Evolutionary conservation across 768 basidiomycete genomes (phyloP).

Genomic region (Amanita inopinata): DNA sequence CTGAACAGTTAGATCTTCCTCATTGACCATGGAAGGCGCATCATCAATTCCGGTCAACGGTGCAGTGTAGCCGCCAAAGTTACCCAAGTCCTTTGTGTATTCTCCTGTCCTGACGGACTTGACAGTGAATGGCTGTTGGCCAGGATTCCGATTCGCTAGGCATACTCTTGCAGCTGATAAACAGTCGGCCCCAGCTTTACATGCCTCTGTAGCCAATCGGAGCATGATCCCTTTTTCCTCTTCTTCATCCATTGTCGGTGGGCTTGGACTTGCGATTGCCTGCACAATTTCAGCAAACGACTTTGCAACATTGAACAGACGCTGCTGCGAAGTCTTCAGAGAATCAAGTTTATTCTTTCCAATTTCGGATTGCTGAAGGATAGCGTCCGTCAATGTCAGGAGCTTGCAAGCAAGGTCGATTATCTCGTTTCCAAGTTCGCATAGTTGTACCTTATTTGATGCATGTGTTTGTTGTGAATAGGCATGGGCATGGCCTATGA

Average conservation of each 20-base stretch:
- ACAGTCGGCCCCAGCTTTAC: conserved; percentile 85
- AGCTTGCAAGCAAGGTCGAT: conserved; percentile 91
- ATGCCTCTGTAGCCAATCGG: conserved; percentile 77
- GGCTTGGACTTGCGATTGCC: conserved; percentile 47
- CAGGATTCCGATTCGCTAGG: conserved; percentile 45
- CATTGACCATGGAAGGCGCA: conserved; percentile 25
- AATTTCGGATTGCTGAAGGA: conserved; percentile 68
- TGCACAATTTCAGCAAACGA: conserved; percentile 85
- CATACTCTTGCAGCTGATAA: conserved; percentile 80
- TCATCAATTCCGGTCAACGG: neutral
- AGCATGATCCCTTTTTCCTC: conserved; percentile 71
- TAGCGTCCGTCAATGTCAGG: conserved; percentile 84
- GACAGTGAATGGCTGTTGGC: conserved; percentile 57
- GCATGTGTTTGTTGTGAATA: conserved; percentile 87
- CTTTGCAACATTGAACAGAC: conserved; percentile 76
- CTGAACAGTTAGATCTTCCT: conserved; percentile 58
- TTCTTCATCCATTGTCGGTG: conserved; percentile 57
- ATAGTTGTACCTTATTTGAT: conserved; percentile 86
- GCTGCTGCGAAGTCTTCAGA: conserved; percentile 66
- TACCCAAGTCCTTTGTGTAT: neutral
- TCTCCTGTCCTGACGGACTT: conserved; percentile 17
- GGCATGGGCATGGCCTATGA: conserved; percentile 94
- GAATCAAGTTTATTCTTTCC: conserved; percentile 50
- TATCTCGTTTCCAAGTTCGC: conserved; percentile 90
- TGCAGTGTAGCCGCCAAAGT: neutral